A percentile compares a stretch with the other conserved stretches of the same genome.
phyloP scores from a whole-genome alignment of 805 yeast species.

The Myxozyma mucilagina region DNA sequence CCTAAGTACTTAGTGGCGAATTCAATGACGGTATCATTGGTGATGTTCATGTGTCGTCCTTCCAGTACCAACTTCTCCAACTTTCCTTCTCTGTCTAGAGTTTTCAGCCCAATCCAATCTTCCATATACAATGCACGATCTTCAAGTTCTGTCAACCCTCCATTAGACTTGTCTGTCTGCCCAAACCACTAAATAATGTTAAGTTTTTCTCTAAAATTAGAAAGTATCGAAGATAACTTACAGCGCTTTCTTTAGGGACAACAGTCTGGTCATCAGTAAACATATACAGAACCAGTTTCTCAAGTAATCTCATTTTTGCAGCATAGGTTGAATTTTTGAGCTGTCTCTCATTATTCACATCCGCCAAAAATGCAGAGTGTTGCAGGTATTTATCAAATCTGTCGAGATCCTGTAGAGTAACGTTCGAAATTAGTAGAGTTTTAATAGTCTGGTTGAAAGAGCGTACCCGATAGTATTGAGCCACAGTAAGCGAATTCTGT shows the following conservation, averaged over 20 bases:
- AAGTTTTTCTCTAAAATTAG: not conserved
- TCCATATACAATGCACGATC: constrained; percentile 52
- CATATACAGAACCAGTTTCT: constrained; percentile 58
- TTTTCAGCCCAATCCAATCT: constrained; percentile 61
- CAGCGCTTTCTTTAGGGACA: constrained; percentile 71
- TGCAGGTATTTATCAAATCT: constrained; percentile 56
- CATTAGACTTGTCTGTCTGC: constrained; percentile 52
- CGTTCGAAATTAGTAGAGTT: not conserved
- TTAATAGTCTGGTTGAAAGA: not conserved
- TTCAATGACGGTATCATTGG: constrained; percentile 50
- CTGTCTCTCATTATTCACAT: constrained; percentile 61
- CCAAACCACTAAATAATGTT: constrained; percentile 46
- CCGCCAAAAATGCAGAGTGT: constrained; percentile 61
- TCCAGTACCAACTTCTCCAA: constrained; percentile 54
- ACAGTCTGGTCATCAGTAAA: constrained; percentile 66
- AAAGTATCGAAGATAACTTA: constrained; percentile 33
- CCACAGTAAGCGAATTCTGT: constrained; percentile 62
- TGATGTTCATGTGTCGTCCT: constrained; percentile 66
- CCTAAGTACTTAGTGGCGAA: constrained; percentile 52
- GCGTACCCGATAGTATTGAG: constrained; percentile 64
- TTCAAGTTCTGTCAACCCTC: constrained; percentile 48
- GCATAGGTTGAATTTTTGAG: constrained; percentile 45
- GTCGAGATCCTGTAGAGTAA: constrained; percentile 45
- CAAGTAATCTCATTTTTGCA: constrained; percentile 47
- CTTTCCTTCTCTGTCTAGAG: constrained; percentile 47